A percentile compares a stretch with the other conserved stretches of the same genome.
phyloP scores from a whole-genome alignment of 371 early-diverging fungal species.

The Nematocida minor region DNA sequence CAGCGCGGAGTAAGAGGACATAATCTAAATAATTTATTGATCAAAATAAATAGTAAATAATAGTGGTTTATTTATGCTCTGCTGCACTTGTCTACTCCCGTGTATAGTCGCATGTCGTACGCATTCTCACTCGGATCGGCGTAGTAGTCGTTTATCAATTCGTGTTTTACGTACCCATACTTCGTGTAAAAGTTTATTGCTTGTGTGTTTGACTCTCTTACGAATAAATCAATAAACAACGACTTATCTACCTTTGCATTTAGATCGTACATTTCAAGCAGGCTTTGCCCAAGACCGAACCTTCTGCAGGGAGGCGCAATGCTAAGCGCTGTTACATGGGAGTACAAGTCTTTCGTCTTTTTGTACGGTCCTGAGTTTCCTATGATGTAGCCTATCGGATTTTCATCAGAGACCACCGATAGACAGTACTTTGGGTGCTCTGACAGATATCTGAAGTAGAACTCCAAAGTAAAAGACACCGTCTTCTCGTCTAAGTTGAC shows the following conservation, averaged over 20 bases:
- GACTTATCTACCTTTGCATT: conserved; percentile 69
- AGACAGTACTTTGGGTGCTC: conserved; percentile 50
- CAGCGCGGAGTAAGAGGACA: too few relatives aligned
- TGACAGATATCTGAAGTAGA: conserved; percentile 58
- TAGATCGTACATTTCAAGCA: conserved; percentile 79
- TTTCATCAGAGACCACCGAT: neutral
- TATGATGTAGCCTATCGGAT: conserved; percentile 56
- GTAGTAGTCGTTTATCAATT: conserved; percentile 82
- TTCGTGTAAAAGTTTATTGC: conserved; percentile 87
- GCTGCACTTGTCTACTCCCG: neutral
- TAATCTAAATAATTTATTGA: too few relatives aligned
- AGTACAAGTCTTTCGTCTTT: conserved; percentile 69
- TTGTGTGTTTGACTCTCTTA: conserved; percentile 80
- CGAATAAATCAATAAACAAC: conserved; percentile 93
- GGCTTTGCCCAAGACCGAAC: conserved; percentile 75
- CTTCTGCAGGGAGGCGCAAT: conserved; percentile 88
- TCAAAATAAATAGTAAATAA: neutral
- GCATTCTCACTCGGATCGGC: conserved; percentile 63
- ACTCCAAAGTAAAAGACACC: conserved; percentile 57
- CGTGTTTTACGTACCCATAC: conserved; percentile 82
- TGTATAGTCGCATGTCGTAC: conserved; percentile 61
- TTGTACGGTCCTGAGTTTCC: conserved; percentile 57
- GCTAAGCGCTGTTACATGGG: conserved; percentile 92
- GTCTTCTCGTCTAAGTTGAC: conserved; percentile 57
- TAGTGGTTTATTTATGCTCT: neutral